These are phyloP conservation scores for Irpex lacteus DNA, from an alignment of 1,284 basidiomycete genomes.

Conservation along the genomic window DNA sequence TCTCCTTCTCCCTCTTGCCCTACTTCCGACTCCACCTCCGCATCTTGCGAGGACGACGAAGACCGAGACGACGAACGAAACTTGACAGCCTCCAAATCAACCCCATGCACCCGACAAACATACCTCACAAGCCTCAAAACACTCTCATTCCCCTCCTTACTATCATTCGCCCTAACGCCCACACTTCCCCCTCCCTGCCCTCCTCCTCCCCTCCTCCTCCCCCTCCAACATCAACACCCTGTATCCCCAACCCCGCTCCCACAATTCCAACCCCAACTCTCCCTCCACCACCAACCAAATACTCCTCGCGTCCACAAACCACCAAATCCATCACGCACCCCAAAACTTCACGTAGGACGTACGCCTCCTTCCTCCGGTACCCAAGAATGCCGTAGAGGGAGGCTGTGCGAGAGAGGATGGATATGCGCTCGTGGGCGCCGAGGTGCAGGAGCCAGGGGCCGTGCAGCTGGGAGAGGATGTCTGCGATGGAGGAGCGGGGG, in stretches of 20 bases:
- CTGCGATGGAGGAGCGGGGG: conserved; percentile 63
- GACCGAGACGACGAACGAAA: no score
- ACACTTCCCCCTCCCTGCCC: conserved; percentile 48
- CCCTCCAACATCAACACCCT: conserved; percentile 30
- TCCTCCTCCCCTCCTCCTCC: no score
- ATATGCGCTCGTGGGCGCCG: conserved; percentile 70
- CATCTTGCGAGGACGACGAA: no score
- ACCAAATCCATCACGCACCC: conserved; percentile 79
- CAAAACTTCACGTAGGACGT: conserved; percentile 79
- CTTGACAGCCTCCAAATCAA: conserved; percentile 67
- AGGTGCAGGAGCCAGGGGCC: conserved; percentile 86
- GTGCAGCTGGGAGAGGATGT: conserved; percentile 64
- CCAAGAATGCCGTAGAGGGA: conserved; percentile 77
- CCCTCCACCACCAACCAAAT: conserved; percentile 23
- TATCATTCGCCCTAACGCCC: conserved; percentile 70
- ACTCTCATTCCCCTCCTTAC: conserved; percentile 75
- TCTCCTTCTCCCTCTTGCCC: no score
- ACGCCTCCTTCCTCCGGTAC: conserved; percentile 82
- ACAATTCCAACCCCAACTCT: conserved; percentile 7
- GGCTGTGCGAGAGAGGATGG: conserved; percentile 66
- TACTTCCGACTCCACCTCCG: no score
- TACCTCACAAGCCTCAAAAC: conserved; percentile 72
- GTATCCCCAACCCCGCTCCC: conserved; percentile 46
- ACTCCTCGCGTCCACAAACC: conserved; percentile 74
- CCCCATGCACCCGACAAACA: conserved; percentile 74